Percentiles rank a stretch among this genome's conserved stretches.
These are phyloP conservation scores for Penicillium silybi DNA, from an alignment of 495 filamentous ascomycete genomes.

Conservation along the genomic window DNA sequence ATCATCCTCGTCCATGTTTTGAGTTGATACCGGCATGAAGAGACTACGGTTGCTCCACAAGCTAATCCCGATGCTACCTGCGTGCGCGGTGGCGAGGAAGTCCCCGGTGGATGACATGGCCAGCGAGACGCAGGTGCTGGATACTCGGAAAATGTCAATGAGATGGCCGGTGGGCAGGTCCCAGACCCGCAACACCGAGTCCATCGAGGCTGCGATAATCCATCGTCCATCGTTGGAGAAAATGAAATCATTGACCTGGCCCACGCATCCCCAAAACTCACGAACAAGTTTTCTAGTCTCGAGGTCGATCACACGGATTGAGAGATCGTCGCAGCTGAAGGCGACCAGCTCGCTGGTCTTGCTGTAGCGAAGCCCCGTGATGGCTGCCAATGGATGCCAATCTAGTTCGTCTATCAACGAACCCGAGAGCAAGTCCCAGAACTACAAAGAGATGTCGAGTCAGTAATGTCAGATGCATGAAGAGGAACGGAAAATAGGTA, in stretches of 20 bases:
- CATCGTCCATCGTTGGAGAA: conserved; percentile 93
- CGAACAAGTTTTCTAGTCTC: conserved; percentile 85
- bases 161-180: conserved; percentile 93
- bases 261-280: conserved; percentile 87
- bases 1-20: conserved; percentile 71
- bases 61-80: conserved; percentile 79
- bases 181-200: conserved; percentile 83
- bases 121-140: conserved; percentile 71
- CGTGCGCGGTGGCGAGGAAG: conserved; percentile 83
- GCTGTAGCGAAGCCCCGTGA: conserved; percentile 74
- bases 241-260: conserved; percentile 75
- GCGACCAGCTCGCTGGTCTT: conserved; percentile 81
- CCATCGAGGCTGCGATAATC: conserved; percentile 85
- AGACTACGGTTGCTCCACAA: conserved; percentile 92
- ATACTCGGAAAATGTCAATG: conserved; percentile 79
- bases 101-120: conserved; percentile 88
- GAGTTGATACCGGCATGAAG: conserved; percentile 81
- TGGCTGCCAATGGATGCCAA: conserved; percentile 75
- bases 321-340: conserved; percentile 82
- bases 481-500: conserved; percentile 10
- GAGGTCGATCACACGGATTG: conserved; percentile 83
- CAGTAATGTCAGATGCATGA: conserved; percentile 1
- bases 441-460: conserved; percentile 36
- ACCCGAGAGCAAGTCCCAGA: conserved; percentile 89
- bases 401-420: conserved; percentile 74